phyloP scores from a whole-genome alignment of 805 yeast species.

The Candida verbasci region DNA sequence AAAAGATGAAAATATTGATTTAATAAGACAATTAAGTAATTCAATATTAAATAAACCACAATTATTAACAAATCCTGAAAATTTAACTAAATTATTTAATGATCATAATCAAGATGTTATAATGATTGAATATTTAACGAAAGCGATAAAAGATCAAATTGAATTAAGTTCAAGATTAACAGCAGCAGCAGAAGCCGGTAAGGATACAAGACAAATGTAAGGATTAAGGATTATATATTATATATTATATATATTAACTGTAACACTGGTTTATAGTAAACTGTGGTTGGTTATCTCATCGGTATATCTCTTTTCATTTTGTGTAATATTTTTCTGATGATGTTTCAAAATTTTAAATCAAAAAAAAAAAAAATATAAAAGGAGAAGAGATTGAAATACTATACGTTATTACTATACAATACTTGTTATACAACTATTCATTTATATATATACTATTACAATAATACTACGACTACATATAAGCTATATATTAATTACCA shows the following conservation, averaged over 20 bases:
- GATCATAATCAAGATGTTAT: constrained; percentile 75
- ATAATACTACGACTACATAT: no score
- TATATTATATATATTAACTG: no score
- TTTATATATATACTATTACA: no score
- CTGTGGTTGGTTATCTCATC: no score
- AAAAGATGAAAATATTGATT: constrained; percentile 47
- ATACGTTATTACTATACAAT: no score
- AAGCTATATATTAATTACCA: neutral
- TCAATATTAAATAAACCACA: constrained; percentile 49
- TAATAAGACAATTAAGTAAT: constrained; percentile 64
- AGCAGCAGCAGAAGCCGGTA: constrained; percentile 14
- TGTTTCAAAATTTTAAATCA: no score
- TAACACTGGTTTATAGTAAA: no score
- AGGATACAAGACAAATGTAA: no score
- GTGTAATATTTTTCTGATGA: no score
- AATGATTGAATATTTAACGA: constrained; percentile 77
- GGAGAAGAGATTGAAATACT: constrained; percentile 5
- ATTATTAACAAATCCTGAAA: constrained; percentile 45
- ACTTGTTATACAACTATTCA: no score
- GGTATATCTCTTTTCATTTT: no score
- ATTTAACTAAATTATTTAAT: constrained; percentile 58
- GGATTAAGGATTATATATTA: no score
- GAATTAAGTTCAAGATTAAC: constrained; percentile 74
- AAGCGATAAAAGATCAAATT: constrained; percentile 79
- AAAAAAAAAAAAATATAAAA: constrained; percentile 3